These are phyloP conservation scores for Chimonanthus salicifolius DNA, from an alignment of 164 flowering plant species.

Conservation along the genomic window DNA sequence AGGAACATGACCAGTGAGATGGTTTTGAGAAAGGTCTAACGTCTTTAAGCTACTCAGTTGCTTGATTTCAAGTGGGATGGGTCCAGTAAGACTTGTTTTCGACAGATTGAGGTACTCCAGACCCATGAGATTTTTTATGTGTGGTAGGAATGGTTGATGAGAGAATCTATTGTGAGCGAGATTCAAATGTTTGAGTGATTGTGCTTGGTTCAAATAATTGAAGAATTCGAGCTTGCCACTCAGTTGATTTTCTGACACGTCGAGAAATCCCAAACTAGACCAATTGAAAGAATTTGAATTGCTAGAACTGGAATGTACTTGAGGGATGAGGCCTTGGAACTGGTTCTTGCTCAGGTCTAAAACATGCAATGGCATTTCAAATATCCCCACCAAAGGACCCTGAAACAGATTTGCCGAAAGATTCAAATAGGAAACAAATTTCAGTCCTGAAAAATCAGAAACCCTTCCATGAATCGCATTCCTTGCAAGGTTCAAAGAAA, in stretches of 20 bases:
- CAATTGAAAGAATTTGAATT: conserved; percentile 26
- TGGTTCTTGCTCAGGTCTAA: conserved; percentile 70
- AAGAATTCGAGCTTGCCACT: conserved; percentile 57
- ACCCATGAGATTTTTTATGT: conserved; percentile 24
- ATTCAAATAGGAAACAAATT: conserved; percentile 47
- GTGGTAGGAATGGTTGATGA: conserved; percentile 38
- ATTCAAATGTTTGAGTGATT: conserved; percentile 60
- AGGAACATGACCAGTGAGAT: conserved; percentile 55
- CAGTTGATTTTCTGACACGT: conserved; percentile 65
- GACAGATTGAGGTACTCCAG: conserved; percentile 79
- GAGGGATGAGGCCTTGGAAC: conserved; percentile 73
- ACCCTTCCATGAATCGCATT: conserved; percentile 54
- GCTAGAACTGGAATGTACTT: conserved; percentile 48
- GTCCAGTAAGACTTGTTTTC: conserved; percentile 35
- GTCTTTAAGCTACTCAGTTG: conserved; percentile 34
- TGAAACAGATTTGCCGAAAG: conserved; percentile 62
- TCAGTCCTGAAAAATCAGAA: conserved; percentile 47
- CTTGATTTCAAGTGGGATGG: conserved; percentile 43
- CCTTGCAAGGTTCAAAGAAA: conserved; percentile 53
- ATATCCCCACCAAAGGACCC: conserved; percentile 56
- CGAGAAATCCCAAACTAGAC: conserved; percentile 57
- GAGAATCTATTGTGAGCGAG: conserved; percentile 68
- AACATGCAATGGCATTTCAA: conserved; percentile 47
- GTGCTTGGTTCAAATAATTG: conserved; percentile 32
- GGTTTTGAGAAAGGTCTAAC: conserved; percentile 67